phyloP scores from a whole-genome alignment of 139 green algal genomes.

The Microglena sp. region DNA sequence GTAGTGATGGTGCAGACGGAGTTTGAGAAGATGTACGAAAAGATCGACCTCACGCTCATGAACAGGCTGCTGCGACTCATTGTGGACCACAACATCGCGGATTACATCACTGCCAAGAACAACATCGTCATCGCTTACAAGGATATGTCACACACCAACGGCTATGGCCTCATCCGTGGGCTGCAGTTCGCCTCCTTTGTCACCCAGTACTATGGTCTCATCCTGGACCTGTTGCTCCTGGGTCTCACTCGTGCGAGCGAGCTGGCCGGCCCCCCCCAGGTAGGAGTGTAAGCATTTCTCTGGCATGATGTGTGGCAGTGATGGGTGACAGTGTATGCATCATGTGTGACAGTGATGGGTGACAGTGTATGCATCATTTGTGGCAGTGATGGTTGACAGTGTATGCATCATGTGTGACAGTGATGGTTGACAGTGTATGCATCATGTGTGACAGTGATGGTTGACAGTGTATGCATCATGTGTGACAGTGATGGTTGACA shows the following conservation, averaged over 20 bases:
- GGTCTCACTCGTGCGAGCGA: slow-evolving; percentile 92
- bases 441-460: no score
- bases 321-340: no score
- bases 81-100: slow-evolving; percentile 96
- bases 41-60: slow-evolving; percentile 95
- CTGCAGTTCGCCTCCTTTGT: slow-evolving; percentile 98
- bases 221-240: slow-evolving; percentile 95
- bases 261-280: slow-evolving; percentile 80
- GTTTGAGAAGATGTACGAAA: slow-evolving; percentile 98
- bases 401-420: no score
- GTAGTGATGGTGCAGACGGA: slow-evolving; percentile 95
- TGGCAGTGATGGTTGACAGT: no score
- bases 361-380: no score
- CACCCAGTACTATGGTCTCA: slow-evolving; percentile 81
- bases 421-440: no score
- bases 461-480: no score
- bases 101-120: slow-evolving; percentile 96
- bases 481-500: no score
- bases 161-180: slow-evolving; percentile 93
- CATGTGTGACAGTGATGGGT: no score
- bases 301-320: neutral
- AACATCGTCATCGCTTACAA: slow-evolving; percentile 83
- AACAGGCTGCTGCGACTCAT: slow-evolving; percentile 95
- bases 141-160: slow-evolving; percentile 99
- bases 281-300: neutral